Base-by-base conservation (phyloP, 176 grass and related monocot genomes). In the Chloris gayana region DNA sequence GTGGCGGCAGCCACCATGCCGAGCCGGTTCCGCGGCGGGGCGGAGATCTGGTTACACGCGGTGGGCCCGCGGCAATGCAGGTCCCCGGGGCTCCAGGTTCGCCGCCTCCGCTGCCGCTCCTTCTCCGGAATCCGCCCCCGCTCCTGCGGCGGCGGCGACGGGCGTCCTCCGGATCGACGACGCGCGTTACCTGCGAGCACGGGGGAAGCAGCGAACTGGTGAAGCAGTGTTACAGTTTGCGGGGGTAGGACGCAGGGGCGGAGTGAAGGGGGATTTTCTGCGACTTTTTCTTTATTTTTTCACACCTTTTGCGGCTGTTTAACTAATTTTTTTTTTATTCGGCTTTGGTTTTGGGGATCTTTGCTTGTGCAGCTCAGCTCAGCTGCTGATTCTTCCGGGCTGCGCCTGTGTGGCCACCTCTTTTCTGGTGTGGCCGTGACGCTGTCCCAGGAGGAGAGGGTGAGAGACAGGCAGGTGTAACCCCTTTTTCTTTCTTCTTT, bases 1-100 rank as follows among this genome's bases (percentile, higher is more conserved):
- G 87, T 67, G 47, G 88, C 78, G 71, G 83, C 88, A 68, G 88
- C 88, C 88, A 89, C 88, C 88, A 89, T 89, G 88, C 86, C 86
- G 81, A 58, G 85, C 64, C 87, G 87, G 56, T 72, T 73, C 67
- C 45, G 73, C 69, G 54, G 69, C 62, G 38, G 75, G 42, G 59
- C 4, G 13, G 83, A 86, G 88, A 89, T 89, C 88, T 86, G 61
- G 78, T 66, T 57, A 56, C 77, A 33, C 72, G 41, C 86, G 26
- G 60, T 70, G 75, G 50, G 31, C 75, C 51, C 64, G 53, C 87
- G 7, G 88, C 83, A 89, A 89, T 89, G 88, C 87, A 89, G 87
- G 27, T 49, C 46, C 82, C 27, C 65, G 1, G 4, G n/a, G 29
- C 72, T 38, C 82, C 77, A 81, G 88, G 82, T 86, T 89, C 73